Conservation (phyloP, 1,139 yeast genomes). For the Nematodospora anomalae region DNA sequence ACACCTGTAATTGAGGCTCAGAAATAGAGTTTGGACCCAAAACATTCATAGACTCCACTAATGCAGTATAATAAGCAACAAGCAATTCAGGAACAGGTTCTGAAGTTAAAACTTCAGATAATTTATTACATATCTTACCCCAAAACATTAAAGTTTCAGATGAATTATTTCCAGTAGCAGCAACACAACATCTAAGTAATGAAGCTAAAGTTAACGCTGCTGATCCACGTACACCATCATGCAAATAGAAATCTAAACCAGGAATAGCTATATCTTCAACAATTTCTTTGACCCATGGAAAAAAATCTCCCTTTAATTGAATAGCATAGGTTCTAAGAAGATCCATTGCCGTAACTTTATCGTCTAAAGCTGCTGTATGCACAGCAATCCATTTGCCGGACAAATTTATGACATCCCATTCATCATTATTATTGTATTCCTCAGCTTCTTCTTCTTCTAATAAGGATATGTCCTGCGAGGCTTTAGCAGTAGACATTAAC, state of each 20-base stretch:
- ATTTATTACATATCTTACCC: constrained; percentile 67
- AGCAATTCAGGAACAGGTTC: constrained; percentile 87
- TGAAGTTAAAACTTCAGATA: constrained; percentile 64
- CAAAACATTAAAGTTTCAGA: constrained; percentile 66
- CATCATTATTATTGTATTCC: constrained; percentile 79
- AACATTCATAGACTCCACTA: constrained; percentile 65
- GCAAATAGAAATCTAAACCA: constrained; percentile 85
- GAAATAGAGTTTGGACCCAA: constrained; percentile 65
- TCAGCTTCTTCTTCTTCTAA: constrained; percentile 89
- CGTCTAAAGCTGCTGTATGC: constrained; percentile 89
- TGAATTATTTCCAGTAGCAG: constrained; percentile 58
- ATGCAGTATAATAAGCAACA: constrained; percentile 72
- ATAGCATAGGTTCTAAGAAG: constrained; percentile 84
- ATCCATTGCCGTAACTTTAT: constrained; percentile 90
- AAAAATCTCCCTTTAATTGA: constrained; percentile 78
- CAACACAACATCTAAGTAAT: constrained; percentile 64
- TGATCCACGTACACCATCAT: constrained; percentile 90
- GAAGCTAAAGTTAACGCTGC: constrained; percentile 86
- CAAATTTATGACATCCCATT: constrained; percentile 91
- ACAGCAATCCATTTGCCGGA: constrained; percentile 94
- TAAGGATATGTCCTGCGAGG: constrained; percentile 83
- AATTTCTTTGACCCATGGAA: constrained; percentile 78
- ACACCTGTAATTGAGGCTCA: constrained; percentile 53
- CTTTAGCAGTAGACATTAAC: constrained; percentile 77
- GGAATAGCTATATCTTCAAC: constrained; percentile 81